These are phyloP conservation scores for Lactarius akahatsu DNA, from an alignment of 768 basidiomycete species.

Conservation along the genomic window DNA sequence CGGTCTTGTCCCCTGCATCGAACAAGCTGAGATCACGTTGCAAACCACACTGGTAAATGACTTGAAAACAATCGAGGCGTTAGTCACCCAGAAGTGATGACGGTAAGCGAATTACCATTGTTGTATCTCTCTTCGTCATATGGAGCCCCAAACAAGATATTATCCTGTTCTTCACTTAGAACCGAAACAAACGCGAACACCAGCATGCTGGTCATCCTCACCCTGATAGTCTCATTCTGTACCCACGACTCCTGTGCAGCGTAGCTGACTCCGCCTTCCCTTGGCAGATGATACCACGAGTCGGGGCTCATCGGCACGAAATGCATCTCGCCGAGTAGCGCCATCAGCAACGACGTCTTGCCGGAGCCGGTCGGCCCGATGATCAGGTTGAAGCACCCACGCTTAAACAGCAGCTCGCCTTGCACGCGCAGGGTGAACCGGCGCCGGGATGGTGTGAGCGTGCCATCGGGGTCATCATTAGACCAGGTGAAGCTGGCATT, in stretches of 20 bases:
- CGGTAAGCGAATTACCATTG: background rate
- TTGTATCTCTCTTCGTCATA: conserved; percentile 47
- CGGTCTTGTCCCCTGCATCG: conserved; percentile 50
- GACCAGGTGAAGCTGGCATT: conserved; percentile 59
- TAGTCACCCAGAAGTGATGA: conserved; percentile 32
- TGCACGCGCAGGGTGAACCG: conserved; percentile 51
- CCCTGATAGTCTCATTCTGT: conserved; percentile 73
- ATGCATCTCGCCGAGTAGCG: conserved; percentile 68
- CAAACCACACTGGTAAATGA: conserved; percentile 29
- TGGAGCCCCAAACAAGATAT: conserved; percentile 50
- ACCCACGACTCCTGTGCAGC: conserved; percentile 87
- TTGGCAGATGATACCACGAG: conserved; percentile 70
- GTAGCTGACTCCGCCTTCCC: conserved; percentile 68
- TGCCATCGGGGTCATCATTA: conserved; percentile 35
- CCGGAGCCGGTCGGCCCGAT: conserved; percentile 59
- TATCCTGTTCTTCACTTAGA: conserved; percentile 38
- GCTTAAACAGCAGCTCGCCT: conserved; percentile 56
- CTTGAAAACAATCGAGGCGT: background rate
- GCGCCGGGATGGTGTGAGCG: conserved; percentile 45
- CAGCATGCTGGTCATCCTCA: conserved; percentile 31
- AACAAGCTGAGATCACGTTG: conserved; percentile 48
- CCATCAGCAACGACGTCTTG: conserved; percentile 67
- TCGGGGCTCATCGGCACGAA: conserved; percentile 50
- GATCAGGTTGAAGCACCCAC: conserved; percentile 53
- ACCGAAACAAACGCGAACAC: background rate